These are phyloP conservation scores for Fraxinus albicans DNA, from an alignment of 305 asterid genomes.

Conservation along the genomic window DNA sequence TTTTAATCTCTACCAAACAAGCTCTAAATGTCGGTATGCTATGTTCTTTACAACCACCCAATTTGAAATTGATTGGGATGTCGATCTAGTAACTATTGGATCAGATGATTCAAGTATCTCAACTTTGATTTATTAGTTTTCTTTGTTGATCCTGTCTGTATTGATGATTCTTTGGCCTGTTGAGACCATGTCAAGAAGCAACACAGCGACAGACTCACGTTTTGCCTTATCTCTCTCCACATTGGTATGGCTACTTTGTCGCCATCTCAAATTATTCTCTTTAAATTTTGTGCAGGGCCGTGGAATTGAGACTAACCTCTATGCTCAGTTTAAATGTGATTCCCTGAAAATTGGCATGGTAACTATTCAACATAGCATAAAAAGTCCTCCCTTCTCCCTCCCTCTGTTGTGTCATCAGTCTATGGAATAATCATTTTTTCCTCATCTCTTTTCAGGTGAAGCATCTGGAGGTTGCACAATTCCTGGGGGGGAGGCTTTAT, in stretches of 20 bases:
- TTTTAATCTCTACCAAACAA: no score
- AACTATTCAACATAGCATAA: conserved; percentile 13
- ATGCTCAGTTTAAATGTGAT: conserved; percentile 87
- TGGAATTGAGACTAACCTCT: conserved; percentile 94
- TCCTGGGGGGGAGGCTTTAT: conserved; percentile 93
- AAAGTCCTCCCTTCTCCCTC: not conserved
- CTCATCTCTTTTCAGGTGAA: conserved; percentile 60
- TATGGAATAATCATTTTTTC: not conserved
- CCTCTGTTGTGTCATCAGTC: not conserved
- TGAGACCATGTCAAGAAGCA: not conserved
- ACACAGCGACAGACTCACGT: not conserved
- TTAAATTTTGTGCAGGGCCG: conserved; percentile 65
- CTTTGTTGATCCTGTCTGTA: not conserved
- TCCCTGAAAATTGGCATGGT: conserved; percentile 95
- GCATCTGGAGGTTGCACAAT: conserved; percentile 92
- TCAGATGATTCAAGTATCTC: not conserved
- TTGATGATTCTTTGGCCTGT: conserved; percentile 1
- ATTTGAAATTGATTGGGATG: not conserved
- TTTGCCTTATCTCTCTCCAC: not conserved
- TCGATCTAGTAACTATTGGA: conserved; percentile 3
- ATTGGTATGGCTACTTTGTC: conserved; percentile 1
- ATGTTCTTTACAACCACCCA: not conserved
- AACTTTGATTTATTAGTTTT: conserved; percentile 6
- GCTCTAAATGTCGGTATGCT: not conserved
- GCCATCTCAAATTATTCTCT: conserved; percentile 4